Percentiles rank a stretch among this genome's conserved stretches.
These are phyloP conservation scores for Phytophthora nicotianae DNA, from an alignment of 352 stramenopile species.

Conservation along the genomic window DNA sequence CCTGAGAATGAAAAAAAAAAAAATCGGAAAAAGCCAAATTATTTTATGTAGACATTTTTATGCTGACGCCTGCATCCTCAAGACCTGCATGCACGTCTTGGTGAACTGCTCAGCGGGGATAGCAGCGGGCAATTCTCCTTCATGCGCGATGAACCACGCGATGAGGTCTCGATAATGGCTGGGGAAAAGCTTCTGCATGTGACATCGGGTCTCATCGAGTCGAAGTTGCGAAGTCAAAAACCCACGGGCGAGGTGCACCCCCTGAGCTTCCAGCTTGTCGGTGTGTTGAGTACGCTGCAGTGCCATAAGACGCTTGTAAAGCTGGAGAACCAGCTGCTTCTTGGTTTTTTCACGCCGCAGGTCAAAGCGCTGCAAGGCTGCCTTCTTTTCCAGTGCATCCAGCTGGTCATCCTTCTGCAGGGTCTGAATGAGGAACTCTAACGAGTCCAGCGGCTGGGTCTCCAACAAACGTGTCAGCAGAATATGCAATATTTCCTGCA, in stretches of 20 bases:
- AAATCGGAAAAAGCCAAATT: not conserved
- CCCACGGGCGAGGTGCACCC: slow-evolving; percentile 34
- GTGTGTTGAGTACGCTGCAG: slow-evolving; percentile 58
- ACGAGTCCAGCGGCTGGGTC: slow-evolving; percentile 66
- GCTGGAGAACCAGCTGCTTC: slow-evolving; percentile 45
- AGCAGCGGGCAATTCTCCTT: slow-evolving; percentile 38
- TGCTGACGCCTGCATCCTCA: slow-evolving; percentile 37
- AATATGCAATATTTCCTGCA: slow-evolving; percentile 68
- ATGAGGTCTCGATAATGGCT: slow-evolving; percentile 68
- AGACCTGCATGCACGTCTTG: slow-evolving; percentile 42
- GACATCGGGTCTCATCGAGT: slow-evolving; percentile 51
- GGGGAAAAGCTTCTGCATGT: slow-evolving; percentile 55
- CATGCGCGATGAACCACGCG: slow-evolving; percentile 41
- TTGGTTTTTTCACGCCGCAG: slow-evolving; percentile 70
- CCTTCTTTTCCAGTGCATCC: slow-evolving; percentile 53
- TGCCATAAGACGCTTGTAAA: slow-evolving; percentile 61
- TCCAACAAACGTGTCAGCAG: slow-evolving; percentile 64
- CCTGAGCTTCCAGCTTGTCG: slow-evolving; percentile 33
- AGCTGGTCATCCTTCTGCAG: slow-evolving; percentile 58
- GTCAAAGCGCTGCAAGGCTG: slow-evolving; percentile 55
- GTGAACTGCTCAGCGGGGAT: slow-evolving; percentile 47
- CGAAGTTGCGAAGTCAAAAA: slow-evolving; percentile 59
- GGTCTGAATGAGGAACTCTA: slow-evolving; percentile 68
- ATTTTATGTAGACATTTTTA: slow-evolving; percentile 17
- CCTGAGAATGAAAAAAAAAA: slow-evolving; percentile 4